phyloP scores from a whole-genome alignment of 306 rosid genomes.

The Quercus cerris region DNA sequence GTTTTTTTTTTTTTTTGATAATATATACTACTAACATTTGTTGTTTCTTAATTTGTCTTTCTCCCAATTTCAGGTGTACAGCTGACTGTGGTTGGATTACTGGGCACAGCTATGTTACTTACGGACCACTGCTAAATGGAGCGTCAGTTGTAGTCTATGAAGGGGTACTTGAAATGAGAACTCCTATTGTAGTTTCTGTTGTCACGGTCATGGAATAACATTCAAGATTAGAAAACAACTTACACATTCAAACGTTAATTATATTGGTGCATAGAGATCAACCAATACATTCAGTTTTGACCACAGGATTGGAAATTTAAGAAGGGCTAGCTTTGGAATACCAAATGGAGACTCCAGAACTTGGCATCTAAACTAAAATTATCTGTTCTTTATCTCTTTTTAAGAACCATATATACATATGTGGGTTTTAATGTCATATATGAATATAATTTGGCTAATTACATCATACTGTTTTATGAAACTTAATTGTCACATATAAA shows the following conservation, averaged over 20 bases:
- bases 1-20: background rate
- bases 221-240: slow-evolving; percentile 5
- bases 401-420: background rate
- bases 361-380: slow-evolving; percentile 4
- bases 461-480: background rate
- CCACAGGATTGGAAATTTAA: slow-evolving; percentile 3
- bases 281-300: slow-evolving; percentile 2
- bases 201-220: background rate
- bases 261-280: slow-evolving; percentile 6
- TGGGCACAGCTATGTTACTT: slow-evolving; percentile 97
- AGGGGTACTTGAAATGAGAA: slow-evolving; percentile 65
- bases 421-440: background rate
- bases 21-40: background rate
- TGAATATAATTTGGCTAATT: slow-evolving; percentile 3
- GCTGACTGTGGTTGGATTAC: slow-evolving; percentile 99
- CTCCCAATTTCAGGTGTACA: slow-evolving; percentile 68
- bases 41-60: slow-evolving; percentile 12
- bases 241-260: slow-evolving; percentile 7
- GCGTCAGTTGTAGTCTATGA: slow-evolving; percentile 66
- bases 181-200: slow-evolving; percentile 4
- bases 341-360: background rate
- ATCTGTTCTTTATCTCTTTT: background rate
- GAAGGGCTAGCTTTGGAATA: background rate
- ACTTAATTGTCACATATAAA: background rate
- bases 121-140: slow-evolving; percentile 96